Base-by-base conservation (phyloP, 306 rosid genomes). In the Fragaria iinumae region DNA sequence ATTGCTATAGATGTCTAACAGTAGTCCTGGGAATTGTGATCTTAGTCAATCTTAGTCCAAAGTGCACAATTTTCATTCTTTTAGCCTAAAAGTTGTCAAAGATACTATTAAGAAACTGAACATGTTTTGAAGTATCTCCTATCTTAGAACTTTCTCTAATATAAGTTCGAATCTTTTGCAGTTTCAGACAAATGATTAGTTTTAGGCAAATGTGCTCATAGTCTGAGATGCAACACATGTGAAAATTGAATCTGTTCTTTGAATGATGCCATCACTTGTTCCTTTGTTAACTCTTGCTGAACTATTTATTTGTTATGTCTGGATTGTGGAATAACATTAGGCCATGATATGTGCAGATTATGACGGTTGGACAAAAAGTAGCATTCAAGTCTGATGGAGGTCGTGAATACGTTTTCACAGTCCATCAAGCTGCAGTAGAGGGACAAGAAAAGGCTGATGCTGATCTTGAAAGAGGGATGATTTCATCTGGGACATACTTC, bases 291-390 rank as follows among this genome's bases (percentile, higher is more conserved):
- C 60, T 21, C 3, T 57, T 57, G 64, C 34, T 23, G 64, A 57
- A 62, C 43, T 27, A 29, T 29, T 21, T 27, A 29, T 27, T 34
- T 14, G 21, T 32, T 64, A 12, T 27, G 21, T 64, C 34, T 17
- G 56, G 63, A 78, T 74, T 64, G 44, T 64, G 21, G 44, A 64
- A 1, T 64, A 18, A 32, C 44, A 8, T 57, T 71, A 43, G 13
- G 74, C 67, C 59, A 75, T 78, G 23, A 83, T 36, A 67, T 81
- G 63, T 57, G 83, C 88, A 96, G 99, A 88, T 96, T 73, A 82
- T 96, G 99, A 92, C 93, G 21, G 84, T 65, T 4, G 99, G 99
- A 78, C 99, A 92, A 81, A 91, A 87, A 84, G 98, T 89, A 34
- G 59, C 89, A 60, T 89, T 96, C 21, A 97, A 92, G 88, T 85